These are phyloP conservation scores for Suillus weaverae DNA, from an alignment of 768 basidiomycete genomes.

Conservation along the genomic window DNA sequence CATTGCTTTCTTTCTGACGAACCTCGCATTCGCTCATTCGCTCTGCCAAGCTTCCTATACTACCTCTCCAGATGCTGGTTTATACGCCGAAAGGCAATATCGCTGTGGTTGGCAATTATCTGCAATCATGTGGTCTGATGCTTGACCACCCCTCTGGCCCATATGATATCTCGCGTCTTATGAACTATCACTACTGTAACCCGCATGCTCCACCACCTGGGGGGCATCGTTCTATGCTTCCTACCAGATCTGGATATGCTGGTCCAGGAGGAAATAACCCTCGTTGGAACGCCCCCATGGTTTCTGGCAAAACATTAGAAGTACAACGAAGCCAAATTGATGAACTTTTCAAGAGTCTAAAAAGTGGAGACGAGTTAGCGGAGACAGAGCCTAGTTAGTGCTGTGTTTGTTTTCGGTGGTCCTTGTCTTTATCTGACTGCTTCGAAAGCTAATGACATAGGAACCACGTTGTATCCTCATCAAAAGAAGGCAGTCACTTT, in stretches of 20 bases:
- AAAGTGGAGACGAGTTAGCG: conserved; percentile 80
- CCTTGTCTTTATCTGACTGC: conserved; percentile 15
- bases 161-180: conserved; percentile 59
- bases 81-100: conserved; percentile 96
- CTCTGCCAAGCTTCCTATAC: conserved; percentile 65
- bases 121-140: conserved; percentile 65
- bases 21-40: conserved; percentile 18
- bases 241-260: conserved; percentile 42
- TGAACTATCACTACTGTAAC: conserved; percentile 76
- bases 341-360: conserved; percentile 86
- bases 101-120: conserved; percentile 71
- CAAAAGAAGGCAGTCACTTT: conserved; percentile 98
- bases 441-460: conserved; percentile 62
- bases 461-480: conserved; percentile 90
- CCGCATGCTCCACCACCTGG: conserved; percentile 85
- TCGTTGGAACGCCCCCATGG: conserved; percentile 58
- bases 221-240: conserved; percentile 48
- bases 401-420: conserved; percentile 15
- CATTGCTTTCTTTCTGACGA: conserved; percentile 12
- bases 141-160: conserved; percentile 80
- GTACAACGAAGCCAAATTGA: conserved; percentile 93
- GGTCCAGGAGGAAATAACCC: conserved; percentile 37
- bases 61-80: conserved; percentile 82
- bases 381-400: conserved; percentile 85
- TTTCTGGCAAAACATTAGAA: conserved; percentile 78